Conservation (phyloP, 495 filamentous ascomycete species). For the Penicillium angulare region DNA sequence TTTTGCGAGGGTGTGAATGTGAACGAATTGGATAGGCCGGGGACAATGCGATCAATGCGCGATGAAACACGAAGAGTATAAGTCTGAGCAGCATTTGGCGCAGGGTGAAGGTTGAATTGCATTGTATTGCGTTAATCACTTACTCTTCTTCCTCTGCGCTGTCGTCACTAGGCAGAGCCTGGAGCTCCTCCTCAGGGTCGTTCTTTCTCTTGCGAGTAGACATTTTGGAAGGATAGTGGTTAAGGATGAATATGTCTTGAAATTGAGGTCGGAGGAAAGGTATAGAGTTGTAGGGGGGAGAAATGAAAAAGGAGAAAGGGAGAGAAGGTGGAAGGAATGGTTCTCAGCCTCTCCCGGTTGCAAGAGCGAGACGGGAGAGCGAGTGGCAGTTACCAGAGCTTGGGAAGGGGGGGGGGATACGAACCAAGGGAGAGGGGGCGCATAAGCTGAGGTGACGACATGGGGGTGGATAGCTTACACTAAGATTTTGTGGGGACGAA, state of each 20-base stretch:
- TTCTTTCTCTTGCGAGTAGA: constrained; percentile 67
- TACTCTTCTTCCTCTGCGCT: constrained; percentile 66
- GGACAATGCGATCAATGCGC: constrained; percentile 1
- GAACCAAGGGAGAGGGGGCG: constrained; percentile 23
- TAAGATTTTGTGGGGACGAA: constrained; percentile 12
- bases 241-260: constrained; percentile 10
- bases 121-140: constrained; percentile 32
- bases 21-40: not conserved
- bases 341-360: not conserved
- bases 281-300: constrained; percentile 3
- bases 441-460: constrained; percentile 26
- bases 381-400: constrained; percentile 12
- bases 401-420: constrained; percentile 16
- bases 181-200: constrained; percentile 58
- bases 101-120: constrained; percentile 1
- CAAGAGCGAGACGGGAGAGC: constrained; percentile 4
- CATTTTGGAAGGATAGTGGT: constrained; percentile 35
- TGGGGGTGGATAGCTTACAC: constrained; percentile 24
- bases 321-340: constrained; percentile 3
- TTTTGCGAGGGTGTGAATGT: not conserved
- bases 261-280: constrained; percentile 2
- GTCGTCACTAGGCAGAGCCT: constrained; percentile 59
- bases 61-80: not conserved
- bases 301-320: constrained; percentile 5
- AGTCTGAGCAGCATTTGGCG: not conserved